Conservation (phyloP, 73 alveolate genomes). For the Breviolum minutum region DNA sequence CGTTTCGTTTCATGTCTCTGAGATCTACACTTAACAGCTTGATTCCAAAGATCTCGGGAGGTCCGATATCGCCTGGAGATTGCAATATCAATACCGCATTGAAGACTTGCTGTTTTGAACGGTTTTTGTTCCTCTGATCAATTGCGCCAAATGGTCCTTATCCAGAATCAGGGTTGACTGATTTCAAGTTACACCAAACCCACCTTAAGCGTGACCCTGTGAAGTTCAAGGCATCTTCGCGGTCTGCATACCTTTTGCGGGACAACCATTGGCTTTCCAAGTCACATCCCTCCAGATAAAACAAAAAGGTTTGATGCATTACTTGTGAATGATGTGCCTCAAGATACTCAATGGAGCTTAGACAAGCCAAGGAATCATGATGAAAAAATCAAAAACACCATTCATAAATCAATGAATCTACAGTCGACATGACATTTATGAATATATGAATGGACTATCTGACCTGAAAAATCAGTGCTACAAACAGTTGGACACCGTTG, state of each 20-base stretch:
- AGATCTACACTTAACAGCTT: conserved; percentile 50
- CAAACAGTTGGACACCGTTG: not conserved
- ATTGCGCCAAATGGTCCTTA: too few relatives aligned
- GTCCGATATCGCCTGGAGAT: conserved; percentile 66
- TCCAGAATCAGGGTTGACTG: too few relatives aligned
- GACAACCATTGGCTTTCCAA: not conserved
- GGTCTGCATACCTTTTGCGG: conserved; percentile 46
- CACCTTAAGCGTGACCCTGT: conserved; percentile 75
- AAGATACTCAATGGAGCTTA: too few relatives aligned
- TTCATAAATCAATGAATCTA: too few relatives aligned
- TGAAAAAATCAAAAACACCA: too few relatives aligned
- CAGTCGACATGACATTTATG: too few relatives aligned
- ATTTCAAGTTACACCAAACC: not conserved
- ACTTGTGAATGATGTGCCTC: too few relatives aligned
- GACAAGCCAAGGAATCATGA: too few relatives aligned
- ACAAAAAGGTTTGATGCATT: too few relatives aligned
- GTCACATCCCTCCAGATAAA: not conserved
- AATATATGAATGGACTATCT: too few relatives aligned
- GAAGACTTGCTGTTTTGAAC: too few relatives aligned
- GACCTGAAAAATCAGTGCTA: not conserved
- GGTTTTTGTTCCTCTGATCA: too few relatives aligned
- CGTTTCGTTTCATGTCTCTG: not conserved
- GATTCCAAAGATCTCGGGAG: conserved; percentile 51
- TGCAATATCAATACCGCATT: not conserved
- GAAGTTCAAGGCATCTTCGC: conserved; percentile 74